phyloP scores from a whole-genome alignment of 129 eudicot genomes.

The Ambrosia trifida region DNA sequence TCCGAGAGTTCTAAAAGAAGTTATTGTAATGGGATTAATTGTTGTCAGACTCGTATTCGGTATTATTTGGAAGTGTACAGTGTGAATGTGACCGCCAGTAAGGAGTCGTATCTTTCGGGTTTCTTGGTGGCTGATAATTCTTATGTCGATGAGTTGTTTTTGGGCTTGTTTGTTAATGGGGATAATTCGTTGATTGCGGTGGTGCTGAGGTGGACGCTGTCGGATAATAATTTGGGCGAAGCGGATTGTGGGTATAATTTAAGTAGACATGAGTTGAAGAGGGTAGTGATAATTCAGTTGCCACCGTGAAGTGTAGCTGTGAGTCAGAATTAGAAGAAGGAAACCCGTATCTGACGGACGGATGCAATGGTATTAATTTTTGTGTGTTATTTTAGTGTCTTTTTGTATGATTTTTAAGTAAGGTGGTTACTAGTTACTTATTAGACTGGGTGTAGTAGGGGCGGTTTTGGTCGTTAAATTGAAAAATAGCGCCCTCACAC shows the following conservation, averaged over 20 bases:
- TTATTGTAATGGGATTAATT: constrained; percentile 24
- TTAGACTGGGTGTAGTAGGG: too few species aligned
- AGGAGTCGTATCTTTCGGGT: constrained; percentile 14
- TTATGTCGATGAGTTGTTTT: background rate
- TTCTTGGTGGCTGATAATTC: constrained; percentile 25
- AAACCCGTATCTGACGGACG: constrained; percentile 34
- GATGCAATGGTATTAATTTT: constrained; percentile 26
- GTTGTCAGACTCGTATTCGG: constrained; percentile 31
- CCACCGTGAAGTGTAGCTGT: constrained; percentile 23
- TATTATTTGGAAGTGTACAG: constrained; percentile 15
- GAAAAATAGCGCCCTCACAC: too few species aligned
- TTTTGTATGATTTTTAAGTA: too few species aligned
- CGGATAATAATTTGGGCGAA: background rate
- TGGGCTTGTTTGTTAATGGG: background rate
- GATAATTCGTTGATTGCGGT: constrained; percentile 6
- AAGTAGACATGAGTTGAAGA: background rate
- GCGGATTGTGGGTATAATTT: constrained; percentile 2
- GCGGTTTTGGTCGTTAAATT: too few species aligned
- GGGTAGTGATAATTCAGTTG: background rate
- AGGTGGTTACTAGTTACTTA: background rate
- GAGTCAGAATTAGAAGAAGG: constrained; percentile 28
- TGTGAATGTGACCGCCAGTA: background rate
- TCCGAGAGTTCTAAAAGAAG: background rate
- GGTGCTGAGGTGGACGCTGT: constrained; percentile 27
- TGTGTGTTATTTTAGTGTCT: background rate